phyloP scores from a whole-genome alignment of 1,139 yeast species.

The Kodamaea anthophila region DNA sequence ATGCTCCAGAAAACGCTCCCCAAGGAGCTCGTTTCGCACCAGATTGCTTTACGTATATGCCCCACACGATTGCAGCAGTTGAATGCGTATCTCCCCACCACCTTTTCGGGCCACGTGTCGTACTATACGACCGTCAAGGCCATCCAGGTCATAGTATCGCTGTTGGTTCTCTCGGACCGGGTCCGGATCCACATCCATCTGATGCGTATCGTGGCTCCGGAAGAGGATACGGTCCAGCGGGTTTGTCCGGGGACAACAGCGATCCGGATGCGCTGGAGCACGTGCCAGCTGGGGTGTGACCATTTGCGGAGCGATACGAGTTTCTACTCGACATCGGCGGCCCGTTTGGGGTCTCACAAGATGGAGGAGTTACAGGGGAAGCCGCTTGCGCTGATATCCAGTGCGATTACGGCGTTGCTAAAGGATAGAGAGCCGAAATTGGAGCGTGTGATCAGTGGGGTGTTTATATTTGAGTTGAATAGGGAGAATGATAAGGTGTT shows the following conservation, averaged over 20 bases:
- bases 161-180: slow-evolving; percentile 46
- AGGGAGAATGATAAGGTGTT: slow-evolving; percentile 49
- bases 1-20: slow-evolving; percentile 49
- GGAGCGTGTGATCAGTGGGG: slow-evolving; percentile 56
- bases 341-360: slow-evolving; percentile 31
- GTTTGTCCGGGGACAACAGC: slow-evolving; percentile 44
- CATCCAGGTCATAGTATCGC: slow-evolving; percentile 47
- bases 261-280: slow-evolving; percentile 55
- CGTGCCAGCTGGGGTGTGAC: slow-evolving; percentile 48
- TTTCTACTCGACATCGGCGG: slow-evolving; percentile 31
- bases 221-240: slow-evolving; percentile 20
- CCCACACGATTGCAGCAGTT: slow-evolving; percentile 49
- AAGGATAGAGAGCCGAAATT: slow-evolving; percentile 28
- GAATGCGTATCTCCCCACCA: slow-evolving; percentile 50
- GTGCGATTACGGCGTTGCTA: slow-evolving; percentile 1
- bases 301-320: slow-evolving; percentile 26
- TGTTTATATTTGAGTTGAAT: slow-evolving; percentile 71
- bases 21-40: slow-evolving; percentile 39
- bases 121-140: slow-evolving; percentile 52
- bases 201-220: slow-evolving; percentile 20
- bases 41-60: slow-evolving; percentile 53
- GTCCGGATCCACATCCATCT: slow-evolving; percentile 47
- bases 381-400: slow-evolving; percentile 14
- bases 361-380: slow-evolving; percentile 34
- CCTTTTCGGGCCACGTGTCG: slow-evolving; percentile 51